Conservation (phyloP, 129 eudicot genomes). For the Ambrosia artemisiifolia region DNA sequence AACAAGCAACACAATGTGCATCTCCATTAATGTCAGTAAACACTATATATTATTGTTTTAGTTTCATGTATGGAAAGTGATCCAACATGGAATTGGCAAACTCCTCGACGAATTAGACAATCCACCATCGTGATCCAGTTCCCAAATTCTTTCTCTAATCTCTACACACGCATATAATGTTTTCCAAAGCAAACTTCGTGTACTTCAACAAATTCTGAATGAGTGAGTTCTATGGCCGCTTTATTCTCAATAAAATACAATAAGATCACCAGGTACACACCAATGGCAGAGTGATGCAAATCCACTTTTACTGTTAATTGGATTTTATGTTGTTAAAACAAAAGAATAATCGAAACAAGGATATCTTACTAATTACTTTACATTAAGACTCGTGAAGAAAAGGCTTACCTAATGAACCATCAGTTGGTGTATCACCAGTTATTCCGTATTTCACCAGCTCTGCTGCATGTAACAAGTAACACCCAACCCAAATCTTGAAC, state of each 20-base stretch:
- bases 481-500: too few relatives aligned
- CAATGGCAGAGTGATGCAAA: slow-evolving; percentile 87
- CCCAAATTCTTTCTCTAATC: background rate
- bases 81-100: background rate
- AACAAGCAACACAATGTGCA: slow-evolving; percentile 88
- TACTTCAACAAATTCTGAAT: slow-evolving; percentile 87
- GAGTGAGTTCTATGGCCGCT: slow-evolving; percentile 91
- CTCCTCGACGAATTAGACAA: too few relatives aligned
- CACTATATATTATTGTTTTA: slow-evolving; percentile 5
- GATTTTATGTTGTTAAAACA: background rate
- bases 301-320: slow-evolving; percentile 44
- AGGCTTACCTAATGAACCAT: slow-evolving; percentile 56
- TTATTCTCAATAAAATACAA: slow-evolving; percentile 97
- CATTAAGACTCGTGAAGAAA: slow-evolving; percentile 2
- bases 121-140: slow-evolving; percentile 2
- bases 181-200: slow-evolving; percentile 59
- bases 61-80: background rate
- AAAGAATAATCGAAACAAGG: background rate
- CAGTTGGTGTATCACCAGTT: too few relatives aligned
- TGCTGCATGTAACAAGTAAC: slow-evolving; percentile 48
- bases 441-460: slow-evolving; percentile 83
- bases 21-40: slow-evolving; percentile 78
- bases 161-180: background rate
- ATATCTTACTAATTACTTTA: background rate
- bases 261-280: slow-evolving; percentile 81